phyloP scores from a whole-genome alignment of 2,329 filamentous ascomycete genomes.

The Coniosporium uncinatum region DNA sequence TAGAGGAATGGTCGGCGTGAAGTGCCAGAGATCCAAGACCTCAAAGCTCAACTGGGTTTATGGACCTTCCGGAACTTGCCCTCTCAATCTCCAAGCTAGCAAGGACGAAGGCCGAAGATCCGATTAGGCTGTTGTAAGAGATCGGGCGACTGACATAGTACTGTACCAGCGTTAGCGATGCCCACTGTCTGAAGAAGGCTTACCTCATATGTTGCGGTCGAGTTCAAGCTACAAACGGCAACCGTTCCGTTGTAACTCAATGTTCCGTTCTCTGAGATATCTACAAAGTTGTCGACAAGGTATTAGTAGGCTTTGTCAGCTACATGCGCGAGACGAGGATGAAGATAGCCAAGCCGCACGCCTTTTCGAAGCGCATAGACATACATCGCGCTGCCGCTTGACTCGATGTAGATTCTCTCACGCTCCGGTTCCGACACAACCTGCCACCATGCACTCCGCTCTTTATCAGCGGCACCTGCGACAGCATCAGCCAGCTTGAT shows the following conservation, averaged over 20 bases:
- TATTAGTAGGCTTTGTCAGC: slow-evolving; percentile 31
- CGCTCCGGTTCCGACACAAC: slow-evolving; percentile 43
- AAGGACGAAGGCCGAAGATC: slow-evolving; percentile 16
- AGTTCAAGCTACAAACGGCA: slow-evolving; percentile 16
- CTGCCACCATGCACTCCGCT: slow-evolving; percentile 49
- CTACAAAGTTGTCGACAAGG: slow-evolving; percentile 13
- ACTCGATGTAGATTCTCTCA: slow-evolving; percentile 54
- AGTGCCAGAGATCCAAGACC: too few species aligned
- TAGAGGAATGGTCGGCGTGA: too few species aligned
- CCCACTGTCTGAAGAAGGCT: slow-evolving; percentile 3
- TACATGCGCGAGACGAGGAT: slow-evolving; percentile 13
- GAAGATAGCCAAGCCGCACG: slow-evolving; percentile 28
- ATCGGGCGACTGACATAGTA: slow-evolving; percentile 36
- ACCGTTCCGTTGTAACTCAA: slow-evolving; percentile 24
- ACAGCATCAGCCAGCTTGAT: slow-evolving; percentile 29
- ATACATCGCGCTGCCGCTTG: slow-evolving; percentile 53
- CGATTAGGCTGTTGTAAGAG: slow-evolving; percentile 13
- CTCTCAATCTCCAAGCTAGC: slow-evolving; percentile 18
- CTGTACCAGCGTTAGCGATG: slow-evolving; percentile 12
- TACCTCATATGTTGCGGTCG: slow-evolving; percentile 16
- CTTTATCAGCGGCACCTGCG: slow-evolving; percentile 27
- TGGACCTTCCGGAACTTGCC: too few species aligned
- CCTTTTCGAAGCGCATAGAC: slow-evolving; percentile 46
- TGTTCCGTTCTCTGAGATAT: slow-evolving; percentile 12
- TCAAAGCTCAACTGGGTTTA: too few species aligned